These are phyloP conservation scores for Talaromyces sp. DNA, from an alignment of 2,329 filamentous ascomycete species.

Conservation along the genomic window DNA sequence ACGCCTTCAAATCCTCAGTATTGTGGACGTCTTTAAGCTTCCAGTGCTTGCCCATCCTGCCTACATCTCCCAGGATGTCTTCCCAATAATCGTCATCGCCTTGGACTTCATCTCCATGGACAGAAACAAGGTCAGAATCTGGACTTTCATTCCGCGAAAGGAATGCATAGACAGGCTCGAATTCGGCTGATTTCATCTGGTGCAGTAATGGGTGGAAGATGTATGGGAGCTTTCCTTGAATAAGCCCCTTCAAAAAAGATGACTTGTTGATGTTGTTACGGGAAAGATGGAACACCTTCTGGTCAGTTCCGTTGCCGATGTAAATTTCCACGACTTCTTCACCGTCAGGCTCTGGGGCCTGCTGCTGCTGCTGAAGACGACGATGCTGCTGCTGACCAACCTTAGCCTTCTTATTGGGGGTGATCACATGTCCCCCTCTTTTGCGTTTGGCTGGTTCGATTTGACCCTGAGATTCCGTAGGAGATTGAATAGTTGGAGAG, in stretches of 20 bases:
- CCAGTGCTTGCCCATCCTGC: background rate
- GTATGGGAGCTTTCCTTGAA: constrained; percentile 1
- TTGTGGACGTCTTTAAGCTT: background rate
- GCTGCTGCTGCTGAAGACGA: background rate
- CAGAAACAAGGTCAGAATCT: background rate
- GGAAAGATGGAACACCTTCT: constrained; percentile 8
- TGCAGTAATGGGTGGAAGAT: constrained; percentile 4
- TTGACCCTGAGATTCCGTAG: background rate
- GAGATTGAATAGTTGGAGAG: background rate
- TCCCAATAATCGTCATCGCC: background rate
- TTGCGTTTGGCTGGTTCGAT: background rate
- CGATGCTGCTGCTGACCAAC: background rate
- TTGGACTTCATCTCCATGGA: background rate
- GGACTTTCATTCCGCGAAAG: background rate
- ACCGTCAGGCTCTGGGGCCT: background rate
- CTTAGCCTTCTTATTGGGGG: background rate
- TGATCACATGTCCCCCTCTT: background rate
- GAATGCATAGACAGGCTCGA: background rate
- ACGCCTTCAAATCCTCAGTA: background rate
- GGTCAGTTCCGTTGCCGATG: background rate
- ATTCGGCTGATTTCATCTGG: background rate
- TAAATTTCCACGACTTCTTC: constrained; percentile 5
- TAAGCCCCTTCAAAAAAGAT: background rate
- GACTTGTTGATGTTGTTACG: constrained; percentile 7
- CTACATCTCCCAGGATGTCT: constrained; percentile 3